Base-by-base conservation (phyloP, 495 filamentous ascomycete species). In the Xanthoparmelia taractica region DNA sequence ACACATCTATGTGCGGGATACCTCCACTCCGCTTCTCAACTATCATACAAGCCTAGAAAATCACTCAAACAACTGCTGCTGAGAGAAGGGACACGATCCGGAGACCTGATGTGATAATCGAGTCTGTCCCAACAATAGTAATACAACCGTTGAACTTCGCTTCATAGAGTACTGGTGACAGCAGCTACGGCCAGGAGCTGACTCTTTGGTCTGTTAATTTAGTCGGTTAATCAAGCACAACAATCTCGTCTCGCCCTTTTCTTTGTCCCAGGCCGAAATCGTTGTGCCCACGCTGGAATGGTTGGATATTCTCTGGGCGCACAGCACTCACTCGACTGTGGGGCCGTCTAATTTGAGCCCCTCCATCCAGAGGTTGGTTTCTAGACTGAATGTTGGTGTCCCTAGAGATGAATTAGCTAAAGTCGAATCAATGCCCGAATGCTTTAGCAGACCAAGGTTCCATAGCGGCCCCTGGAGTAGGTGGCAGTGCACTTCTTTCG, bases 371-470 rank as follows among this genome's bases (percentile, higher is more conserved):
- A 25, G 48, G 13, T 18, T 13, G 13, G 4, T 52, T 52, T 31
- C 15, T 31, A 2, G 48, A 7, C 25, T 29, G 25, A 6, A 52
- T 18, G 15, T 52, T 31, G 48, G 27, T 31, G 25, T 31, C 48
- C 48, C 48, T 52, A 31, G 27, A 43, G 4, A 38, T 41, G 12
- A 1, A 1, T 62, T 62, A 62, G 60, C 50, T 31, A 15, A 40
- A 25, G 41, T n/a, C 15, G 18, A 40, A 1, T 23, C 34, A 5
- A 33, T n/a, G 20, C 31, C 29, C 25, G 25, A 56, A 23, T 31
- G 8, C 36, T 54, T 18, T 41, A 33, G 41, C 60, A 50, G 34
- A 62, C 60, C 60, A 62, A 52, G 52, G 27, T 7, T 45, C 60
- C 50, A 12, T 31, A 13, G 50, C 38, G 10, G 38, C 37, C 36